Conservation (phyloP, 345 rosid genomes). For the Citrus trifoliata region DNA sequence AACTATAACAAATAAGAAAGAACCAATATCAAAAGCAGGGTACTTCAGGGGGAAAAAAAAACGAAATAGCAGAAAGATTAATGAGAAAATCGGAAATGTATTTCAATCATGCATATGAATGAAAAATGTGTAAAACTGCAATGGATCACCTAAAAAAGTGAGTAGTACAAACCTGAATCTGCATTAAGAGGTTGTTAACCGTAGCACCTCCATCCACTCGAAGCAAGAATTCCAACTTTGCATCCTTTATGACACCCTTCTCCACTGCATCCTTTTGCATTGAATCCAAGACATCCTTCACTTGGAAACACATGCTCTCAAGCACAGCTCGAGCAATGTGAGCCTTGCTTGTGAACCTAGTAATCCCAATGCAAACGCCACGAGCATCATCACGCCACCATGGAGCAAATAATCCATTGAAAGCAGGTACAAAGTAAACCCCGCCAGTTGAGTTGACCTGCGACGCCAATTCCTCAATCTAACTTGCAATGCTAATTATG, state of each 20-base stretch:
- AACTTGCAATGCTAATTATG: conserved; percentile 56
- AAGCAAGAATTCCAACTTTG: too few species aligned
- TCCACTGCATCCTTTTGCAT: conserved; percentile 85
- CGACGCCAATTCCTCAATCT: conserved; percentile 63
- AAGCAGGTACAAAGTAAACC: conserved; percentile 93
- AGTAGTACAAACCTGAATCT: conserved; percentile 63
- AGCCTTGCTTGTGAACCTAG: conserved; percentile 73
- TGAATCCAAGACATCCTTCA: conserved; percentile 84
- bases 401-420: conserved; percentile 92
- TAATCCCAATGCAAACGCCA: conserved; percentile 83
- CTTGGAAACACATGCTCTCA: conserved; percentile 97
- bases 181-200: conserved; percentile 89
- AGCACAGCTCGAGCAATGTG: conserved; percentile 94
- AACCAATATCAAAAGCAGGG: background rate
- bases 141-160: background rate
- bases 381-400: conserved; percentile 99
- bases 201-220: conserved; percentile 97
- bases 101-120: background rate
- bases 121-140: background rate
- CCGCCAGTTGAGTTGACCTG: conserved; percentile 76
- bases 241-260: conserved; percentile 27
- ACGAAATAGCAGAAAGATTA: background rate
- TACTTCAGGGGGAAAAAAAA: background rate
- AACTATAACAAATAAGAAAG: background rate
- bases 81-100: background rate